Conservation (phyloP, 257 asterid species). For the Solanum medicagineum region DNA sequence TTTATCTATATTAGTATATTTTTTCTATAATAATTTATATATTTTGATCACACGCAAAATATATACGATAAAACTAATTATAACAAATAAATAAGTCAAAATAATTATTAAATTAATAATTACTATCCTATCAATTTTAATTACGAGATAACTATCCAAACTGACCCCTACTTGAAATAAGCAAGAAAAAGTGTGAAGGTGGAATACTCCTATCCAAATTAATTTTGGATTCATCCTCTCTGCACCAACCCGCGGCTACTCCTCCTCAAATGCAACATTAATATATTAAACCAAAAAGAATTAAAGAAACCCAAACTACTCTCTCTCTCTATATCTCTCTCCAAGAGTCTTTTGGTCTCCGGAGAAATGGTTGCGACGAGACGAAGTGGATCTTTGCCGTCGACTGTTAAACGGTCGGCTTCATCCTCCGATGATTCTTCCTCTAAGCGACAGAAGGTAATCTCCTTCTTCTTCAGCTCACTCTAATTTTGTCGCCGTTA, state of each 20-base stretch:
- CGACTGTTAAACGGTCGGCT: constrained; percentile 61
- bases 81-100: too few species aligned
- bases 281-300: neutral
- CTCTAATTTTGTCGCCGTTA: neutral
- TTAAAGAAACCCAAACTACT: neutral
- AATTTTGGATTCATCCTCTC: neutral
- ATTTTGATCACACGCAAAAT: too few species aligned
- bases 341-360: neutral
- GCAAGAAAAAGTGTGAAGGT: neutral
- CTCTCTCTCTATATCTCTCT: neutral
- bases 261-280: neutral
- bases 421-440: constrained; percentile 63
- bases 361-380: constrained; percentile 74
- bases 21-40: too few species aligned
- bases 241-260: neutral
- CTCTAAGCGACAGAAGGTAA: constrained; percentile 73
- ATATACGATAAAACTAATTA: too few species aligned
- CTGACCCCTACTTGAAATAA: neutral
- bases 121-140: too few species aligned
- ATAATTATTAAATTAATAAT: too few species aligned
- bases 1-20: too few species aligned
- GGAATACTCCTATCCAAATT: neutral
- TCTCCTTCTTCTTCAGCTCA: neutral
- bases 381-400: constrained; percentile 90
- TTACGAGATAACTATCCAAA: neutral